Conservation (phyloP, 352 stramenopile genomes). For the Globisporangium sylvaticum region DNA sequence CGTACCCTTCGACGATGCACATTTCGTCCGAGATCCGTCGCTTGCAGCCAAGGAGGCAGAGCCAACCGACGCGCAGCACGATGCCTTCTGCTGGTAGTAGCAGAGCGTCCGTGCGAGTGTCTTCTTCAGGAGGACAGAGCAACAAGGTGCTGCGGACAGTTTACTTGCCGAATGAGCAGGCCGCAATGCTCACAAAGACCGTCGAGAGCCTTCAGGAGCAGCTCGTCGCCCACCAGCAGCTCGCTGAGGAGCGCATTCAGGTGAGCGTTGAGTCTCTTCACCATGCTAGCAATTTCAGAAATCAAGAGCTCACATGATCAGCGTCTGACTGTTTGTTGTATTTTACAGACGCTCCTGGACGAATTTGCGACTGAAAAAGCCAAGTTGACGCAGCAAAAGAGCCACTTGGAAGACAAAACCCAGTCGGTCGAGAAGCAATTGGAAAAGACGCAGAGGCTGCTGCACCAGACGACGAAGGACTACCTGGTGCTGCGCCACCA, state of each 20-base stretch:
- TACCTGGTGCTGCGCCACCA: conserved; percentile 73
- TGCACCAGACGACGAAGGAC: conserved; percentile 71
- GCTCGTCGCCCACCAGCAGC: conserved; percentile 45
- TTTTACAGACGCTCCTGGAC: conserved; percentile 41
- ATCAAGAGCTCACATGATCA: neutral
- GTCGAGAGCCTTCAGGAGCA: conserved; percentile 62
- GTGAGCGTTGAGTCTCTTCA: conserved; percentile 18
- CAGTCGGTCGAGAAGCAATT: conserved; percentile 41
- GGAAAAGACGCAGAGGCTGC: conserved; percentile 48
- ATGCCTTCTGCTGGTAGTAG: conserved; percentile 1
- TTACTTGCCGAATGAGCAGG: conserved; percentile 75
- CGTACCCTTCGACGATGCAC: conserved; percentile 74
- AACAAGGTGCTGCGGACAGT: conserved; percentile 67
- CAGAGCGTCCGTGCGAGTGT: conserved; percentile 18
- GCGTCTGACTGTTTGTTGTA: neutral
- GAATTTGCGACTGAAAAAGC: conserved; percentile 52
- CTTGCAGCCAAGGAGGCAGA: neutral
- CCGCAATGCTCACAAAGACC: conserved; percentile 38
- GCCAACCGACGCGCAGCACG: neutral
- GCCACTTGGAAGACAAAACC: conserved; percentile 32
- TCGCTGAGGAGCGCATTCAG: conserved; percentile 57
- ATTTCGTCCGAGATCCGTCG: conserved; percentile 38
- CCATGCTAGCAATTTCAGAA: neutral
- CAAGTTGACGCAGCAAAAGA: conserved; percentile 38
- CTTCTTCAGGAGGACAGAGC: conserved; percentile 12